These are phyloP conservation scores for Rhodomyrtus tomentosa DNA, from an alignment of 345 rosid species.

Conservation along the genomic window DNA sequence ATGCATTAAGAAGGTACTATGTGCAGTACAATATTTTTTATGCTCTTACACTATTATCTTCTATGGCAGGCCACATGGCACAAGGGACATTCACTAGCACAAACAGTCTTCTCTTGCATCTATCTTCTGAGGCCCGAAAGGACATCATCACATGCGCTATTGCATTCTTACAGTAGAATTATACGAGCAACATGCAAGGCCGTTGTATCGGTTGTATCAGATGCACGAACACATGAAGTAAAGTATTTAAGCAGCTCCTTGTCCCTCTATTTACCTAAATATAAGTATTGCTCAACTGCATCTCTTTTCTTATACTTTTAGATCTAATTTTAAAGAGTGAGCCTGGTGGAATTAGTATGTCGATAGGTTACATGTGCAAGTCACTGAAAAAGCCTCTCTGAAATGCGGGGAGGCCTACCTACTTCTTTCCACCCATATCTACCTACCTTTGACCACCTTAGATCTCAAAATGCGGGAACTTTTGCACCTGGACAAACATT, in stretches of 20 bases:
- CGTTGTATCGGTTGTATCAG: slow-evolving; percentile 83
- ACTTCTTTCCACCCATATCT: background rate
- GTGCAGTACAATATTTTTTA: background rate
- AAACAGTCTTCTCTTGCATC: slow-evolving; percentile 96
- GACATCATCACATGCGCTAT: slow-evolving; percentile 69
- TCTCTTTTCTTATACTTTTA: background rate
- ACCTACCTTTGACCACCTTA: background rate
- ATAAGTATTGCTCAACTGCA: background rate
- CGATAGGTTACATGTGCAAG: background rate
- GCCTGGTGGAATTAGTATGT: background rate
- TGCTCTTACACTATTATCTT: background rate
- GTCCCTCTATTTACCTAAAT: slow-evolving; percentile 7
- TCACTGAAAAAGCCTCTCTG: background rate
- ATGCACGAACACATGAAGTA: slow-evolving; percentile 99
- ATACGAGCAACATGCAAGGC: slow-evolving; percentile 91
- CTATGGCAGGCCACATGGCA: slow-evolving; percentile 95
- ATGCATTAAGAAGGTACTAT: background rate
- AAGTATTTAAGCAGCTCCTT: slow-evolving; percentile 45
- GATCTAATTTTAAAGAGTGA: background rate
- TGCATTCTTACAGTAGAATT: slow-evolving; percentile 86
- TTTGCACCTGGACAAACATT: background rate
- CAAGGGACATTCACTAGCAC: slow-evolving; percentile 95
- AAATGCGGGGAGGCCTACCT: background rate
- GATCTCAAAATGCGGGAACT: background rate
- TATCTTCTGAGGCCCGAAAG: slow-evolving; percentile 88